These are phyloP conservation scores for Ogataea hybrid DNA, from an alignment of 1,139 yeast genomes.

Conservation along the genomic window DNA sequence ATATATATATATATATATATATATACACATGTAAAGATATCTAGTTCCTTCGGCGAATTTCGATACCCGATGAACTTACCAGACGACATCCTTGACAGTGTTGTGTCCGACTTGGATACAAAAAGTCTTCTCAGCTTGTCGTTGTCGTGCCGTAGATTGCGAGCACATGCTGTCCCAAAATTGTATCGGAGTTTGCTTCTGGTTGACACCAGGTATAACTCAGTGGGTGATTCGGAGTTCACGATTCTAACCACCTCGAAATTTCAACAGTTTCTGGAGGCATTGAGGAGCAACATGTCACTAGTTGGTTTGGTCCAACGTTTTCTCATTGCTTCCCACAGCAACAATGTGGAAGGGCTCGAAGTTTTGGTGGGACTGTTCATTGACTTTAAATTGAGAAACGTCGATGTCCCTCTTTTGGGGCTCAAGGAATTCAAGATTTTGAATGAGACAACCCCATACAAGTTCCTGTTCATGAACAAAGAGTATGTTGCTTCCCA, in stretches of 20 bases:
- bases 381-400: conserved; percentile 9
- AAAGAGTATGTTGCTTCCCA: conserved; percentile 13
- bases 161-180: not conserved
- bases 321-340: conserved; percentile 11
- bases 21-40: too few species aligned
- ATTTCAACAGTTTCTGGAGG: conserved; percentile 5
- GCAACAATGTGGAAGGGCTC: conserved; percentile 10
- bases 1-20: not conserved
- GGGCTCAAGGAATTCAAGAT: conserved; percentile 16
- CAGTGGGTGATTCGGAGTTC: conserved; percentile 4
- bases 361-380: conserved; percentile 10
- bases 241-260: conserved; percentile 6
- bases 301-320: conserved; percentile 13
- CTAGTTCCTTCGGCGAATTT: not conserved
- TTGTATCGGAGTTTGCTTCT: conserved; percentile 12
- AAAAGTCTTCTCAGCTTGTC: not conserved
- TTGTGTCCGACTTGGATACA: conserved; percentile 1
- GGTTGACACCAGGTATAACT: conserved; percentile 5
- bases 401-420: conserved; percentile 9
- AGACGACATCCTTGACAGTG: conserved; percentile 1
- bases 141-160: not conserved
- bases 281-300: conserved; percentile 2
- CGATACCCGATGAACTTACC: not conserved
- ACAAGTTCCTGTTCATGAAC: conserved; percentile 13
- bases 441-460: conserved; percentile 7